Evolutionary conservation across 1,284 basidiomycete genomes (phyloP).

Genomic region (Mycosarcoma maydis): DNA sequence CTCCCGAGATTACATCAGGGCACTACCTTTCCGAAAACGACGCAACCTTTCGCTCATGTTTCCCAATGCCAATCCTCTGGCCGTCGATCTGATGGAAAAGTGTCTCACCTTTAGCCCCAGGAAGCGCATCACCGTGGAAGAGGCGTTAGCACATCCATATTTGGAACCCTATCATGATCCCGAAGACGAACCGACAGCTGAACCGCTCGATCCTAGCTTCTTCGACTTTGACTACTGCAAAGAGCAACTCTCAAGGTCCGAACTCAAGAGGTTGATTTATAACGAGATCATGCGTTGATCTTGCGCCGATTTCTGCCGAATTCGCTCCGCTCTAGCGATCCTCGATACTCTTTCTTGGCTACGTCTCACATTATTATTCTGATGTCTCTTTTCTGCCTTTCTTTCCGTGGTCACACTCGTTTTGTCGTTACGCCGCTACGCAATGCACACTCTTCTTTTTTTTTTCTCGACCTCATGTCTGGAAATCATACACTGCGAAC

Average conservation of each 20-base stretch:
- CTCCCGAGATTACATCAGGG: conserved; percentile 90
- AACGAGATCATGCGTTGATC: conserved; percentile 55
- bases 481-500: no score
- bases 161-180: conserved; percentile 66
- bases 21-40: conserved; percentile 88
- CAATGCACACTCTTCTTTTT: conserved; percentile 9
- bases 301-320: no score
- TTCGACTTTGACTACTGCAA: conserved; percentile 65
- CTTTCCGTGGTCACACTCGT: no score
- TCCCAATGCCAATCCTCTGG: conserved; percentile 75
- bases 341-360: no score
- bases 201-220: conserved; percentile 63
- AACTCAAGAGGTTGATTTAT: conserved; percentile 63
- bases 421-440: conserved; percentile 2
- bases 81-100: conserved; percentile 84
- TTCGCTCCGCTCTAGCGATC: no score
- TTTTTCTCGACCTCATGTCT: no score
- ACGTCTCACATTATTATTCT: no score
- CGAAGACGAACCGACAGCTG: conserved; percentile 63
- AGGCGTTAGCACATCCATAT: conserved; percentile 64
- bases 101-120: conserved; percentile 76
- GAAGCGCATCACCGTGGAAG: conserved; percentile 65
- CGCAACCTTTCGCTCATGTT: conserved; percentile 80
- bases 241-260: conserved; percentile 69
- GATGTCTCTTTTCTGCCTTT: no score